A percentile compares a stretch with the other conserved stretches of the same genome.
phyloP scores from a whole-genome alignment of 306 rosid genomes.

The Castanea sativa region DNA sequence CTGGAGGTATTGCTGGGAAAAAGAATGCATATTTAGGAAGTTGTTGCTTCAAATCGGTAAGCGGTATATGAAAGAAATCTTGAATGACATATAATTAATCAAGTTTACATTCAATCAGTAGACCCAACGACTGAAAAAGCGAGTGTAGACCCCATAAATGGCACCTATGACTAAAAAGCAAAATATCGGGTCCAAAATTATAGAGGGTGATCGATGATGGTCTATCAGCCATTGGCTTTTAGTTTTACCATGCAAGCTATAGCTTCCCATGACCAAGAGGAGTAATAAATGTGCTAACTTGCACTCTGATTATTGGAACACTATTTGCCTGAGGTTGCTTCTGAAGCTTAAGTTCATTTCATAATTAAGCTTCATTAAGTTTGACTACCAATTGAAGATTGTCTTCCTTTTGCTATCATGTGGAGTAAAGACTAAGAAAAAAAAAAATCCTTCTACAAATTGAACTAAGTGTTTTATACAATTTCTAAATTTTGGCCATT shows the following conservation, averaged over 20 bases:
- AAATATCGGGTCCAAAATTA: neutral
- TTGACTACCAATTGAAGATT: neutral
- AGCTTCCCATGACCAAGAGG: neutral
- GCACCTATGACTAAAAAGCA: neutral
- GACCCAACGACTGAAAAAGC: neutral
- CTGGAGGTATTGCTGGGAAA: no score
- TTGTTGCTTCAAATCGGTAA: no score
- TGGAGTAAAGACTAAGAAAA: neutral
- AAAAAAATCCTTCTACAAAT: neutral
- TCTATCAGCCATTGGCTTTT: neutral
- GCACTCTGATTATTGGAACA: neutral
- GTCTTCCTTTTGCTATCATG: neutral
- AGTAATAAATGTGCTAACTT: neutral
- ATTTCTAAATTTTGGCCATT: neutral
- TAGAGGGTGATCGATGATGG: neutral
- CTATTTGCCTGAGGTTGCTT: neutral
- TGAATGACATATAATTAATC: neutral
- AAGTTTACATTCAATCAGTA: neutral
- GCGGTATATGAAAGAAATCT: no score
- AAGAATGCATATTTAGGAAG: no score
- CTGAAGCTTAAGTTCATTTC: neutral
- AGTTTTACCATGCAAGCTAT: neutral
- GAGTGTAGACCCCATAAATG: neutral
- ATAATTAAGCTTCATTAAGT: constrained; percentile 1
- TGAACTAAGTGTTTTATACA: neutral